A percentile compares a stretch with the other conserved stretches of the same genome.
phyloP scores from a whole-genome alignment of 2,329 filamentous ascomycete species.

The Pyrenochaeta sp. region DNA sequence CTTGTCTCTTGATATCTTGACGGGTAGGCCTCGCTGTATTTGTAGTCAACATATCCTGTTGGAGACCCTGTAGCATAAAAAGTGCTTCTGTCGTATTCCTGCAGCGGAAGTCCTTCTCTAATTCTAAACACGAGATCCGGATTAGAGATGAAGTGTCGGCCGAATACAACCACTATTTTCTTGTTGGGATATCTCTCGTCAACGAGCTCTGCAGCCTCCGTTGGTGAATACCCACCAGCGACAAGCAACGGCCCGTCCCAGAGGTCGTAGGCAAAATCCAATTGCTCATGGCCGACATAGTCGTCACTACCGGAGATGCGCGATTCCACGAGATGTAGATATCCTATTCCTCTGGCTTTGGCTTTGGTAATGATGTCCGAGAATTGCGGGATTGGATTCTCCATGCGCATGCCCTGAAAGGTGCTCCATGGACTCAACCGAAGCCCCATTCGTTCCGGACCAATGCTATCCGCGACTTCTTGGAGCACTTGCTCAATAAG shows the following conservation, averaged over 20 bases:
- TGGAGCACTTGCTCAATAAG: constrained; percentile 64
- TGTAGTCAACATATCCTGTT: no score
- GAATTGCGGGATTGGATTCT: constrained; percentile 69
- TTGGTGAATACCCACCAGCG: constrained; percentile 48
- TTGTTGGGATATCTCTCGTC: constrained; percentile 48
- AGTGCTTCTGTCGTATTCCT: no score
- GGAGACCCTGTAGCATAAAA: no score
- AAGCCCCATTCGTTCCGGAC: constrained; percentile 64
- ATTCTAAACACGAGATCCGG: no score
- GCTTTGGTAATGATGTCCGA: constrained; percentile 61
- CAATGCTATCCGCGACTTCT: constrained; percentile 58
- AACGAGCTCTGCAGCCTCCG: constrained; percentile 39
- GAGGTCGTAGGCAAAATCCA: constrained; percentile 33
- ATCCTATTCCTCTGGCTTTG: constrained; percentile 60
- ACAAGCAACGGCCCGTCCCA: constrained; percentile 38
- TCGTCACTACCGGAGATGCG: no score
- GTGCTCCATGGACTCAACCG: constrained; percentile 66
- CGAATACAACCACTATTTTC: constrained; percentile 52
- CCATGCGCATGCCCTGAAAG: constrained; percentile 70
- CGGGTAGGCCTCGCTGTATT: no score
- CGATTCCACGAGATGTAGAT: constrained; percentile 61
- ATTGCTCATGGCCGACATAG: no score
- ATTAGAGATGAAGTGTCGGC: constrained; percentile 53
- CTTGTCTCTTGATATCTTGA: no score
- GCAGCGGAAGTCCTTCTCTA: no score